Evolutionary conservation across 371 early-diverging fungal species (phyloP), one percentile per base, ranked within the genome.

Genomic region (Mortierella sp.): DNA sequence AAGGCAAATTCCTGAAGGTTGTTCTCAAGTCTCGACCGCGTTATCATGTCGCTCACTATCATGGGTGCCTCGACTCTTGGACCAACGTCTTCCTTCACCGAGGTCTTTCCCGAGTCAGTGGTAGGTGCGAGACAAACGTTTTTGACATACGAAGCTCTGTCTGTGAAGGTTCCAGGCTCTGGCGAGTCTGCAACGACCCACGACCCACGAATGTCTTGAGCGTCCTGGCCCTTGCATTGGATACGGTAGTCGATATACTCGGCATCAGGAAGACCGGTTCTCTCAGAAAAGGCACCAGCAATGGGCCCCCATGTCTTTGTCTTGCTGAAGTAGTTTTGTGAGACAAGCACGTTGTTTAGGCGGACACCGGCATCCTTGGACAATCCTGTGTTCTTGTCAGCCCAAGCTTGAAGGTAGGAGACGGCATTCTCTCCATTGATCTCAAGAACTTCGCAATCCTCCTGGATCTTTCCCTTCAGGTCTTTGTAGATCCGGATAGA

Each of bases 291-390:
- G 10, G 25, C 19, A 4, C 71, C 71, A n/a, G 28, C 13, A 3
- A 6, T 27, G 1, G 12, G n/a, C 14, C 25, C 13, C 61, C 61
- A 67, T 14, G 44, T 37, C 22, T 60, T n/a, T 16, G 56, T 50
- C 3, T 49, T 46, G 22, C 43, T 17, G 16, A n/a, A 19, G 41
- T 61, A 61, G n/a, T 13, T 19, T 1, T 45, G 46, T 8, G 37
- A 44, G 12, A 17, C 46, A 16, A 71, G 60, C 3, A 57, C 65
- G 21, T 47, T 22, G 28, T 71, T 71, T 37, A 64, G 40, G 6
- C 63, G 71, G 13, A 63, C 60, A 28, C 50, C 57, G 7, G 61
- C 39, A 45, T 65, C 54, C 50, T 66, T 66, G 53, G 63, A 59
- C 12, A 48, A 39, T n/a, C 44, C 27, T 2, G 29, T 29, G 25